A percentile compares a stretch with the other conserved stretches of the same genome.
Evolutionary conservation across 768 basidiomycete genomes (phyloP).

Genomic region (Wakefieldia striispora): DNA sequence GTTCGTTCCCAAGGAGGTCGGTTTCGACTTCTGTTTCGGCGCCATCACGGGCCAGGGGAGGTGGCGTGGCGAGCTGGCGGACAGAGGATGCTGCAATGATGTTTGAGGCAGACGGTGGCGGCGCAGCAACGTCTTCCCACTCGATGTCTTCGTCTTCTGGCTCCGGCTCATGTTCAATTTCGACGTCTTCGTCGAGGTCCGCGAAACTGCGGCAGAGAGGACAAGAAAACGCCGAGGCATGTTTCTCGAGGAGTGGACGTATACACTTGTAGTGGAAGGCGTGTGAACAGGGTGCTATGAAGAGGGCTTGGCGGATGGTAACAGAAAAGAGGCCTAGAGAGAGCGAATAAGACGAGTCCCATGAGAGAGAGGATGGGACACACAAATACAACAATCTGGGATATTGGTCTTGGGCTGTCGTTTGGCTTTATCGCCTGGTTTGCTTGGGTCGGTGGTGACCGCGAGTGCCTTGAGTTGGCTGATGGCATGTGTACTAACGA

Average conservation of each 20-base stretch:
- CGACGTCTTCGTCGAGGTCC: conserved; percentile 94
- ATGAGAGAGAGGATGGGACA: conserved; percentile 26
- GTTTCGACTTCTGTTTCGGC: conserved; percentile 35
- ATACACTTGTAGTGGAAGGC: conserved; percentile 98
- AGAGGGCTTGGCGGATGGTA: conserved; percentile 91
- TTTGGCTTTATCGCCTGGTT: conserved; percentile 22
- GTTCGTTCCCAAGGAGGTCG: conserved; percentile 17
- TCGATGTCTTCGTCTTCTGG: conserved; percentile 29
- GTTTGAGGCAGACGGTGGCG: background rate
- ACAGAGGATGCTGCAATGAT: background rate
- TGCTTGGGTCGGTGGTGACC: conserved; percentile 30
- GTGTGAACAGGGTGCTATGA: conserved; percentile 97
- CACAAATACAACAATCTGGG: conserved; percentile 93
- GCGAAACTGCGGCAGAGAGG: conserved; percentile 95
- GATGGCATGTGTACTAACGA: conserved; percentile 61
- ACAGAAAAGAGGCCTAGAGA: conserved; percentile 71
- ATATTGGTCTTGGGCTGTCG: conserved; percentile 42
- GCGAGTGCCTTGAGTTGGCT: conserved; percentile 79
- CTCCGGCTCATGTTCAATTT: conserved; percentile 49
- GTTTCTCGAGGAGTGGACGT: conserved; percentile 81
- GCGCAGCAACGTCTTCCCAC: conserved; percentile 16
- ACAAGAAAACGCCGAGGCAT: conserved; percentile 92
- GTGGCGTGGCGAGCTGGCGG: conserved; percentile 22
- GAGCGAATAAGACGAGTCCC: conserved; percentile 3
- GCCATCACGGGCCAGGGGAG: conserved; percentile 26